Evolutionary conservation across 2,329 filamentous ascomycete genomes (phyloP).

Genomic region (Fusarium sp.): DNA sequence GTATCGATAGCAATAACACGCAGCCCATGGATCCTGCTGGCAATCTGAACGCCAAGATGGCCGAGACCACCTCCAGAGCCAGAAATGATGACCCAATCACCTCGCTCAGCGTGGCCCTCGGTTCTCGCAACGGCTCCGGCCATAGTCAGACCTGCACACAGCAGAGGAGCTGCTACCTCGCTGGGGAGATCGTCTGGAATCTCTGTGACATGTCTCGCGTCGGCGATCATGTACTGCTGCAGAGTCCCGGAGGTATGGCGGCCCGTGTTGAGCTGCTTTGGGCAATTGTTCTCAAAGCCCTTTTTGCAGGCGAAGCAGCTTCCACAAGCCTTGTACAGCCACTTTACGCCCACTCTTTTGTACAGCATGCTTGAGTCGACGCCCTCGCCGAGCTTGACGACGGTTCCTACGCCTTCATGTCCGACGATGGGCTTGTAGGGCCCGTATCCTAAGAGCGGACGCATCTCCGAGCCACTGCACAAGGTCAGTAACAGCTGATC

Average conservation of each 20-base stretch:
- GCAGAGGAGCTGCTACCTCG: constrained; percentile 45
- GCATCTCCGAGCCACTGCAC: constrained; percentile 47
- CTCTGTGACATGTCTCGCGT: constrained; percentile 43
- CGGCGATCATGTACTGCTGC: constrained; percentile 48
- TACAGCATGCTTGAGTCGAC: constrained; percentile 46
- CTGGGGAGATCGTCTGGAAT: constrained; percentile 39
- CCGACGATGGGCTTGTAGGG: constrained; percentile 44
- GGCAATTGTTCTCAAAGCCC: constrained; percentile 54
- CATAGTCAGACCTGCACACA: constrained; percentile 51
- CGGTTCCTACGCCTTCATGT: constrained; percentile 48
- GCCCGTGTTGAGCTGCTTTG: constrained; percentile 55
- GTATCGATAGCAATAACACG: constrained; percentile 48
- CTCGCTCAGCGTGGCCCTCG: neutral
- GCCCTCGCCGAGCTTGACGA: constrained; percentile 46
- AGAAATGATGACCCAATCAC: constrained; percentile 48
- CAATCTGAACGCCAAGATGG: constrained; percentile 50
- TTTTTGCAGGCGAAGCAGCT: constrained; percentile 50
- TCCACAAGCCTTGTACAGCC: constrained; percentile 57
- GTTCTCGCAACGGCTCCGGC: constrained; percentile 43
- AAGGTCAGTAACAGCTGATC: neutral
- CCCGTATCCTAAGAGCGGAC: constrained; percentile 47
- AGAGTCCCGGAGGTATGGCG: constrained; percentile 50
- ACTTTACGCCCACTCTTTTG: constrained; percentile 57
- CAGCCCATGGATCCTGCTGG: constrained; percentile 29
- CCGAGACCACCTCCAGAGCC: constrained; percentile 50